These are phyloP conservation scores for Tilletia walkeri DNA, from an alignment of 1,284 basidiomycete species.

Conservation along the genomic window DNA sequence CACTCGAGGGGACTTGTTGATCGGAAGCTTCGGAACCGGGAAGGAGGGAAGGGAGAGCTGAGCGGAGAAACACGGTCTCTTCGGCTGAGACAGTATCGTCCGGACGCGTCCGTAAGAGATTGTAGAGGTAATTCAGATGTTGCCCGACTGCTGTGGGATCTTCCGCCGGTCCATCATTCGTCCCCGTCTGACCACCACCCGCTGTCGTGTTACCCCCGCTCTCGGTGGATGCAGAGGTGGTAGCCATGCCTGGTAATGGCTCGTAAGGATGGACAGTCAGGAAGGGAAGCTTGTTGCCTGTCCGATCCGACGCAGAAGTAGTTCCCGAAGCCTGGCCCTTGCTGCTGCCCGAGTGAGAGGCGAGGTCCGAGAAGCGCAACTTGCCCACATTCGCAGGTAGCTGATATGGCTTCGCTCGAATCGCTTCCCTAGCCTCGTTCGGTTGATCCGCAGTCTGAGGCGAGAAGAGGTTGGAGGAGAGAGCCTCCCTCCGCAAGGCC, in stretches of 20 bases:
- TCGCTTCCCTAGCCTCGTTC: conserved; percentile 6
- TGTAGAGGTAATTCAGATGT: conserved; percentile 17
- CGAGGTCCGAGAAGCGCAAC: background rate
- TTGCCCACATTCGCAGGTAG: background rate
- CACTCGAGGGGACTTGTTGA: background rate
- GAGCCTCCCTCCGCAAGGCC: background rate
- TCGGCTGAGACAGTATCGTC: conserved; percentile 12
- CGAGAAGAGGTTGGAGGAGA: conserved; percentile 13
- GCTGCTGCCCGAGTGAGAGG: background rate
- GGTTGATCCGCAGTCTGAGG: background rate
- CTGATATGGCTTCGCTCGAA: conserved; percentile 13
- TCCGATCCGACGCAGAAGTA: background rate
- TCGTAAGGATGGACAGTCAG: conserved; percentile 14
- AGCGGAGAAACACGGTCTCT: background rate
- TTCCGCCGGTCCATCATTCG: background rate
- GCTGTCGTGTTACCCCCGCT: background rate
- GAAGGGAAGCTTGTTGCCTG: conserved; percentile 15
- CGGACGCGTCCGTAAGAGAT: conserved; percentile 2
- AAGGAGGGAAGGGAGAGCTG: background rate
- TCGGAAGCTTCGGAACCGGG: background rate
- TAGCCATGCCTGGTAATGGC: conserved; percentile 11
- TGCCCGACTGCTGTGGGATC: background rate
- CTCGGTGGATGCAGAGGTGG: too few relatives aligned
- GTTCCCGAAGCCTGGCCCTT: background rate
- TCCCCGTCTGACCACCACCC: background rate